phyloP scores from a whole-genome alignment of 768 basidiomycete genomes.

The Leucocoprinus leucothites region DNA sequence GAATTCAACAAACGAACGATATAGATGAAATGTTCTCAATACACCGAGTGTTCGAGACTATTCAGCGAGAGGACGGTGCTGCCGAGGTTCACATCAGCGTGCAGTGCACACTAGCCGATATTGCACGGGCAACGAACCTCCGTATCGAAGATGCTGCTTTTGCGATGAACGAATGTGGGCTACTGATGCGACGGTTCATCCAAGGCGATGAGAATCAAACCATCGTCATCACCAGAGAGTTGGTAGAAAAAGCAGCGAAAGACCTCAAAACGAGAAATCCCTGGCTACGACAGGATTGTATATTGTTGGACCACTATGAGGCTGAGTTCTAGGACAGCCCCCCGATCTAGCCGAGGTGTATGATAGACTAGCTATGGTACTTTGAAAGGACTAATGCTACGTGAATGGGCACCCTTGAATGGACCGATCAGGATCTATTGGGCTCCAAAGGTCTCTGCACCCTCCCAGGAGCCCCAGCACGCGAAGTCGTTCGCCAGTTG shows the following conservation, averaged over 20 bases:
- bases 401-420: background rate
- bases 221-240: slow-evolving; percentile 38
- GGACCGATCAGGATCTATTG: background rate
- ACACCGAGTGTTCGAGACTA: slow-evolving; percentile 56
- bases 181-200: slow-evolving; percentile 50
- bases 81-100: slow-evolving; percentile 68
- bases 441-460: slow-evolving; percentile 30
- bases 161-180: slow-evolving; percentile 83
- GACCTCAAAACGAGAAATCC: slow-evolving; percentile 71
- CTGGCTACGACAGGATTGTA: slow-evolving; percentile 59
- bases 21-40: slow-evolving; percentile 53
- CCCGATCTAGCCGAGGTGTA: no score
- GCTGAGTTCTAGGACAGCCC: background rate
- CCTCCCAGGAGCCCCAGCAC: slow-evolving; percentile 42
- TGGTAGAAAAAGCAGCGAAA: slow-evolving; percentile 53
- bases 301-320: slow-evolving; percentile 41
- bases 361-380: background rate
- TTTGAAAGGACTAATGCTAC: background rate
- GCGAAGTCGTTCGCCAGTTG: slow-evolving; percentile 41
- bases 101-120: slow-evolving; percentile 68
- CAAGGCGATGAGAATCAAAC: slow-evolving; percentile 28
- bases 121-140: slow-evolving; percentile 78
- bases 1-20: background rate
- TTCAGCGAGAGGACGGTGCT: slow-evolving; percentile 59
- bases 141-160: slow-evolving; percentile 85